Base-by-base conservation (phyloP, 768 basidiomycete species). In the Auriscalpium orientale region DNA sequence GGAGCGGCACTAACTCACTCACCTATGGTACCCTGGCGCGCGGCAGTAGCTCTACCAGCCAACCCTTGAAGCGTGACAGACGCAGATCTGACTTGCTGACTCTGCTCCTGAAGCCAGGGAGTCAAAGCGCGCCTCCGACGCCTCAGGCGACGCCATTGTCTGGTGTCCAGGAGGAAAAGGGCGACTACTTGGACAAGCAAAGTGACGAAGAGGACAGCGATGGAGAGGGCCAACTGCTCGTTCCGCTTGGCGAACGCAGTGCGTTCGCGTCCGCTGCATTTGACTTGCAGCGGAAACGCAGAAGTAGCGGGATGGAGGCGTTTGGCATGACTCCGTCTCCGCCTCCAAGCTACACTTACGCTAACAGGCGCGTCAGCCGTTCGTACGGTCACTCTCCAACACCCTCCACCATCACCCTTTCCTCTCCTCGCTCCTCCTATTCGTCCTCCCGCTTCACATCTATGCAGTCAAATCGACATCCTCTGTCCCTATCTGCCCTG, bases 231-330 rank as follows among this genome's bases (percentile, higher is more conserved):
- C 28, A 28, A 5, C 40, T 16, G 16, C 49, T 35, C 11, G 56
- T 62, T 5, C 54, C 55, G 18, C 64, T 33, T 15, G 66, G 58
- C 9, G 69, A 66, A 0, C 68, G 70, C 5, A 61, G 71, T 44
- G 69, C 73, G 11, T 91, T 91, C 62, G 88, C 83, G 1, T 68
- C 76, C 4, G 79, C 80, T 8, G 87, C 86, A 10, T 68, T 90
- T 33, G 77, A 77, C 37, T 65, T 91, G 38, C 83, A 78, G 54
- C 77, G 85, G 28, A 74, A 75, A 46, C 79, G 79, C 22, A 74
- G 72, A 48, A 73, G 67, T 16, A 74, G 72, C 0, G 85, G 80
- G 3, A 62, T 84, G 54, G 78, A 80, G 22, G 66, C 72, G 1
- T 68, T 88, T n/a, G 71, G 76, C 20, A 51, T 74, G 3, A 69